phyloP scores from a whole-genome alignment of 495 filamentous ascomycete genomes.

The Evansstolkia leycettana region DNA sequence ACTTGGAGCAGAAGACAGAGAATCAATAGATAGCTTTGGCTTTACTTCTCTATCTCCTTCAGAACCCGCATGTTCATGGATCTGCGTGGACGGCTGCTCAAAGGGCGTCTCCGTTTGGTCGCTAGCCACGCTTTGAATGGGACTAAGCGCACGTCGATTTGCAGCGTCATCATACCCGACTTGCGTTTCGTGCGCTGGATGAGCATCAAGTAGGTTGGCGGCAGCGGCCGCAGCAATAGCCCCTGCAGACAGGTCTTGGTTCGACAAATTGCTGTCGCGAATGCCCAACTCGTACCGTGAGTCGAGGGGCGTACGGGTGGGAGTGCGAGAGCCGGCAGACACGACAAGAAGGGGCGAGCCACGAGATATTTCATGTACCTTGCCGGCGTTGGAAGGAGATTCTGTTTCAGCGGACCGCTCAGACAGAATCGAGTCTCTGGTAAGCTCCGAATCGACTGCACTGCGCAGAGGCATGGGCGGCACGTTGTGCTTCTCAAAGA shows the following conservation, averaged over 20 bases:
- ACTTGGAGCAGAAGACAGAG: slow-evolving; percentile 41
- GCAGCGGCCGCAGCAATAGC: slow-evolving; percentile 35
- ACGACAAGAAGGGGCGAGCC: slow-evolving; percentile 36
- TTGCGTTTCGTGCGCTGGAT: slow-evolving; percentile 21
- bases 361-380: slow-evolving; percentile 41
- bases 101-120: slow-evolving; percentile 36
- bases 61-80: slow-evolving; percentile 7
- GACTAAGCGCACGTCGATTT: slow-evolving; percentile 58
- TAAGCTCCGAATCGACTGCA: slow-evolving; percentile 75
- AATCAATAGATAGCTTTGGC: slow-evolving; percentile 36
- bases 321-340: slow-evolving; percentile 42
- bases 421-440: slow-evolving; percentile 78
- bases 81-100: slow-evolving; percentile 6
- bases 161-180: slow-evolving; percentile 40
- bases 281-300: slow-evolving; percentile 37
- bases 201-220: slow-evolving; percentile 29
- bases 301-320: slow-evolving; percentile 38
- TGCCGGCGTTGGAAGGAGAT: slow-evolving; percentile 20
- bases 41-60: slow-evolving; percentile 21
- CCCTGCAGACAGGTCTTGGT: slow-evolving; percentile 36
- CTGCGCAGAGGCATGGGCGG: slow-evolving; percentile 80
- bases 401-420: slow-evolving; percentile 55
- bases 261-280: slow-evolving; percentile 48
- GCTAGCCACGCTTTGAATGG: slow-evolving; percentile 80
- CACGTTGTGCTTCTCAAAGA: slow-evolving; percentile 47